These are phyloP conservation scores for Tuber aestivum DNA, from an alignment of 495 filamentous ascomycete genomes.

Conservation along the genomic window DNA sequence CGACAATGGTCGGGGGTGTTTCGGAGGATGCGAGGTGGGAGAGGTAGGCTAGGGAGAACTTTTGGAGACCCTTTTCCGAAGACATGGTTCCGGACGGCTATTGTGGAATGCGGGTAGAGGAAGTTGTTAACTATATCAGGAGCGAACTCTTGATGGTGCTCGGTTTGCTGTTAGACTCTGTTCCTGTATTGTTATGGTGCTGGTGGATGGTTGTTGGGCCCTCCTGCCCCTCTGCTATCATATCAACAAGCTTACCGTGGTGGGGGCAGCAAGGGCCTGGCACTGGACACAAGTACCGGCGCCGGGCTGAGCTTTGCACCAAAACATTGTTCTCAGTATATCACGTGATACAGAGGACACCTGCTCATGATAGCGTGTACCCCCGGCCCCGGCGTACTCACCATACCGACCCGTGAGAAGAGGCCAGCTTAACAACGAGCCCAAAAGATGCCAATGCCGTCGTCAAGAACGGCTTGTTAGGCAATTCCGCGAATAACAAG, in stretches of 20 bases:
- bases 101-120: background rate
- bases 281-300: background rate
- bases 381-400: background rate
- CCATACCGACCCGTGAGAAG: background rate
- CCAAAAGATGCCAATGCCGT: background rate
- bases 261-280: background rate
- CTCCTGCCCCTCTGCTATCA: background rate
- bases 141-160: background rate
- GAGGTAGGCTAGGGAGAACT: conserved; percentile 42
- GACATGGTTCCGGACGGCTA: background rate
- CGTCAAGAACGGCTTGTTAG: background rate
- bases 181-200: conserved; percentile 12
- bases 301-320: conserved; percentile 14
- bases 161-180: background rate
- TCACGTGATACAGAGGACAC: background rate
- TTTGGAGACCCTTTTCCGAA: conserved; percentile 5
- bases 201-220: background rate
- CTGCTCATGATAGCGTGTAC: background rate
- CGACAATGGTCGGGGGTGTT: conserved; percentile 47
- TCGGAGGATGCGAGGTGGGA: conserved; percentile 43
- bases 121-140: background rate
- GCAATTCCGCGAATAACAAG: background rate
- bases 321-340: background rate
- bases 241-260: background rate
- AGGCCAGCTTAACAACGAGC: background rate